Evolutionary conservation across 2,329 filamentous ascomycete genomes (phyloP), one percentile per base, ranked within the genome.

Genomic region (Clarireedia monteithiana): DNA sequence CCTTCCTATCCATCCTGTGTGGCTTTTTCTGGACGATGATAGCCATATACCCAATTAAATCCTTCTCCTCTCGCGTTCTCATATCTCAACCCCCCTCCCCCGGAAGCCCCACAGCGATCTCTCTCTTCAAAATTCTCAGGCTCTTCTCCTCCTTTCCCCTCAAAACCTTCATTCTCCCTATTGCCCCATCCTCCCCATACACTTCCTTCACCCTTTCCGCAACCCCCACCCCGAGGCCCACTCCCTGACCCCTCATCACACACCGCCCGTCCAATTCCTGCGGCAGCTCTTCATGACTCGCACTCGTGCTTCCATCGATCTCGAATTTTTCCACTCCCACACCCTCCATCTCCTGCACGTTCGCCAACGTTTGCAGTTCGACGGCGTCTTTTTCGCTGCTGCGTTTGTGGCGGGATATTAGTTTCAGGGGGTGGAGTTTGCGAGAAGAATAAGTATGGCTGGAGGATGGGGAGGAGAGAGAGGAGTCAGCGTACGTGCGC

Each of bases 321-420:
- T 54, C 52, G 30, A 39, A 54, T n/a, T 54, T 54, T 30, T 34
- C 34, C 5, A 34, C 17, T 5, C 45, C 7, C 27, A 30, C 4
- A 10, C 27, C 52, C 24, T 54, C 45, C 45, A 54, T 34, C 44
- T 54, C 52, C 39, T 40, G 45, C 12, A 30, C 14, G 39, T 54
- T 54, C 6, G 44, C 34, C 26, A 24, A 30, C 3, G 44, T 40
- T 42, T 54, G 44, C n/a, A 54, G 45, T 36, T 54, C 45, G 5
- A 49, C 14, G 17, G 36, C 30, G 3, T 14, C 39, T 30, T 54
- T 20, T n/a, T 38, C 17, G 14, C 10, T 30, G 27, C 27, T 30
- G 27, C 10, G 27, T 6, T 6, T 30, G 27, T 30, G 27, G 27
- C 27, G 27, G 27, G 27, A 30, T 30, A 9, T 30, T 6, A 30